Evolutionary conservation across 768 basidiomycete species (phyloP), one percentile per base, ranked within the genome.

Genomic region (Lactifluus piperatus): DNA sequence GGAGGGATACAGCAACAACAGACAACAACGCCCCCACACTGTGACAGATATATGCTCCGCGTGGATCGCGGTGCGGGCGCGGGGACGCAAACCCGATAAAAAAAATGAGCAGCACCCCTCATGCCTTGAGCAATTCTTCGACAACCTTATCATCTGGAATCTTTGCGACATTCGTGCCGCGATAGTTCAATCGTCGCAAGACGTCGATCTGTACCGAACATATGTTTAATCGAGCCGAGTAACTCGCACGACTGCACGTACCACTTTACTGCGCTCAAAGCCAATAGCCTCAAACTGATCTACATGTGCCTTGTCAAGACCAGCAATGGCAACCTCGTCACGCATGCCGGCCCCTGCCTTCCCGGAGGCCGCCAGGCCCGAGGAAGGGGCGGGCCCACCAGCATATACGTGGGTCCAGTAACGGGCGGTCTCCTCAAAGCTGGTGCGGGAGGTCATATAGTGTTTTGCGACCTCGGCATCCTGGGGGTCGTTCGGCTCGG

Each of bases 391-490:
- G 4, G 86, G 82, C 1, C 84, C 90, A 46, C 86, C 88, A 2
- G 94, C 94, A 69, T 97, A 97, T 29, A 87, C 83, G 67, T 90
- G 84, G 1, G 94, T 91, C 94, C 94, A 98, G 71, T 94, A 94
- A 41, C 81, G 79, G 57, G 94, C 94, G 4, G 94, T 98, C 39
- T 88, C 88, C 58, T 94, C 90, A 65, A 98, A 98, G 66, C 87
- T 85, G 26, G 75, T 74, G 70, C 86, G 86, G 70, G 87, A 90
- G 13, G 93, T 91, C 71, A 90, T 88, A 67, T 90, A 98, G 69
- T 97, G 95, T 71, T 97, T 97, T 13, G 94, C 94, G 11, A 98
- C 94, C 73, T 98, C 94, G 0, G 94, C 95, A 68, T 98, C 95
- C 73, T 97, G 94, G 0, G 94, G 95, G 69, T 97, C 95, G 63